Evolutionary conservation across 768 basidiomycete genomes (phyloP).

Genomic region (Dioszegia aurantiaca): DNA sequence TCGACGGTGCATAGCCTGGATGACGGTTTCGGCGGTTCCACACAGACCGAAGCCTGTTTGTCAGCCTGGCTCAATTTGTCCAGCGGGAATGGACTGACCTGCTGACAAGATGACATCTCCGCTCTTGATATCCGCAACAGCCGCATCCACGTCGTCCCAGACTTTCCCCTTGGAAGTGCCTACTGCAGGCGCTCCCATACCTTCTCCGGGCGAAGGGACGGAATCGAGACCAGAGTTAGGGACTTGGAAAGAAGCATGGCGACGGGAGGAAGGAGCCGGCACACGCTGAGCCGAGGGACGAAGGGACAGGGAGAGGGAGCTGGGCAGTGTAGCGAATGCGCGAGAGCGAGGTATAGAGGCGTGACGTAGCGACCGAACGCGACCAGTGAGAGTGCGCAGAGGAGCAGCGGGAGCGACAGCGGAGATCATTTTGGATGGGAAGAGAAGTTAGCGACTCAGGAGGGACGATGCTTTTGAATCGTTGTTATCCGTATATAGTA

Average conservation of each 20-base stretch:
- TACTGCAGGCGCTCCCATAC: constrained; percentile 21
- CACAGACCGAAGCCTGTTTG: constrained; percentile 42
- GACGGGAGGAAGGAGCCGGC: neutral
- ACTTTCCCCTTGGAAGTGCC: constrained; percentile 25
- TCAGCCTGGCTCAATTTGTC: neutral
- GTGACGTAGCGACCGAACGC: no score
- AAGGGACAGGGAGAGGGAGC: no score
- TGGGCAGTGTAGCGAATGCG: no score
- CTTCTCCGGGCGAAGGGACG: constrained; percentile 21
- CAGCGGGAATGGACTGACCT: constrained; percentile 20
- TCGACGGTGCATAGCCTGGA: constrained; percentile 33
- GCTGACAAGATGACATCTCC: constrained; percentile 37
- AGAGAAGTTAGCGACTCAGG: no score
- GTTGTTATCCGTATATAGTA: no score
- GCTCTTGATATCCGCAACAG: constrained; percentile 41
- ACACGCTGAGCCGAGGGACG: no score
- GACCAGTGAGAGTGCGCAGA: no score
- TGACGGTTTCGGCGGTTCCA: constrained; percentile 49
- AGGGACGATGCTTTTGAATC: no score
- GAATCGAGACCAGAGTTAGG: constrained; percentile 23
- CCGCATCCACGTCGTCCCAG: constrained; percentile 28
- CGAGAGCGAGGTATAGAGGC: no score
- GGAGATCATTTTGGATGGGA: no score
- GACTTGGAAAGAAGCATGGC: constrained; percentile 15
- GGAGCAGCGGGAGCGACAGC: no score